Percentiles rank a stretch among this genome's conserved stretches.
Evolutionary conservation across 257 asterid species (phyloP).

Genomic region (Solanum lycopersicoides): DNA sequence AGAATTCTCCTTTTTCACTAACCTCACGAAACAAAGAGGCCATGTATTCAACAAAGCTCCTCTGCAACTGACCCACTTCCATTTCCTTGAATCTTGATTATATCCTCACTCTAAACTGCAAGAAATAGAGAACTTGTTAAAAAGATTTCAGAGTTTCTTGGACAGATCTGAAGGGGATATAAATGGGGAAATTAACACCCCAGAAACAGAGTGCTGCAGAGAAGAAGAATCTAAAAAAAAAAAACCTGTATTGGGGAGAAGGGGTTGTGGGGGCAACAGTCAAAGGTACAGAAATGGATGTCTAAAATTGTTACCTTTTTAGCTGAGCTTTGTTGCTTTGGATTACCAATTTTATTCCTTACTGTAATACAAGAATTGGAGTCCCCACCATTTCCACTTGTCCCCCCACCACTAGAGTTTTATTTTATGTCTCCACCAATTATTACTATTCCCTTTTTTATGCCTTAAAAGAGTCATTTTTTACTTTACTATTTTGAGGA

Average conservation of each 20-base stretch:
- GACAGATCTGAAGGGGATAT: constrained; percentile 4
- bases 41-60: constrained; percentile 47
- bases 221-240: constrained; percentile 6
- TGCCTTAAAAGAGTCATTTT: not conserved
- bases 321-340: not conserved
- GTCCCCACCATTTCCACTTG: constrained; percentile 6
- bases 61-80: constrained; percentile 66
- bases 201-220: not conserved
- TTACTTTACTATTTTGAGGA: not conserved
- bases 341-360: constrained; percentile 11
- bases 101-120: not conserved
- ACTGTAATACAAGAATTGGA: not conserved
- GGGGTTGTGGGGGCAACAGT: not conserved
- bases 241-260: constrained; percentile 12
- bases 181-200: constrained; percentile 4
- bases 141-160: not conserved
- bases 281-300: not conserved
- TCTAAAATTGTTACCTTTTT: not conserved
- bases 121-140: not conserved
- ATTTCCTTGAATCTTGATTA: constrained; percentile 9
- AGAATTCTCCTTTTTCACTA: not conserved
- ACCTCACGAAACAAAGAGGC: constrained; percentile 58
- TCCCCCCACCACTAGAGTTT: not conserved
- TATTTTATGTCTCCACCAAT: not conserved
- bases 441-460: not conserved